A percentile compares a stretch with the other conserved stretches of the same genome.
Conservation (phyloP, 768 basidiomycete genomes). For the Hortiboletus flavorubellus region DNA sequence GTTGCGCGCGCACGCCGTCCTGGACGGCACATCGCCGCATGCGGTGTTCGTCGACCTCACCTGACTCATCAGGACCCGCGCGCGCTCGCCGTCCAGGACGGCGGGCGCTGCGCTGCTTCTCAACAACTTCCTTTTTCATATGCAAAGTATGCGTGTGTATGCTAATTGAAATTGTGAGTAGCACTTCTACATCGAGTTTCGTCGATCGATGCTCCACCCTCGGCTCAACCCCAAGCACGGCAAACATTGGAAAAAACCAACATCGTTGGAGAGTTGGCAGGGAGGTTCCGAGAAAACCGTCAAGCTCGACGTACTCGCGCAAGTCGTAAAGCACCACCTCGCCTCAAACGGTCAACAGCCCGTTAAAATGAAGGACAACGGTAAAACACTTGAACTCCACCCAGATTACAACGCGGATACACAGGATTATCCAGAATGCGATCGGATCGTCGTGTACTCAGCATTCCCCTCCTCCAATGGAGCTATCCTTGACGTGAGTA, state of each 20-base stretch:
- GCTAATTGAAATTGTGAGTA: not conserved
- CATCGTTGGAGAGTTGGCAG: too few relatives aligned
- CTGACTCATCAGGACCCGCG: too few relatives aligned
- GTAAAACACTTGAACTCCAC: not conserved
- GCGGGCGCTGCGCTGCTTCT: too few relatives aligned
- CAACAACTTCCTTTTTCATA: too few relatives aligned
- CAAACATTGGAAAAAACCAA: not conserved
- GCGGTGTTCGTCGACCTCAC: too few relatives aligned
- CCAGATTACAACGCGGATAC: too few relatives aligned
- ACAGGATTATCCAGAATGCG: not conserved
- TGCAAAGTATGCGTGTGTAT: too few relatives aligned
- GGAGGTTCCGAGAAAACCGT: not conserved
- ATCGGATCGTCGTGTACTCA: slow-evolving; percentile 12
- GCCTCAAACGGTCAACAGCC: not conserved
- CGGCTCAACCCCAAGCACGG: not conserved
- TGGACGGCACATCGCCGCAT: not conserved
- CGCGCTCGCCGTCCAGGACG: too few relatives aligned
- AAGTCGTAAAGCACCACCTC: not conserved
- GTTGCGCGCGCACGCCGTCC: not conserved
- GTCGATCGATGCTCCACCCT: slow-evolving; percentile 2
- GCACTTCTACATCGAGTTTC: slow-evolving; percentile 18
- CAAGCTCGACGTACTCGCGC: slow-evolving; percentile 7
- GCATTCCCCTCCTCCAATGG: slow-evolving; percentile 8
- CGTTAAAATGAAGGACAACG: not conserved
- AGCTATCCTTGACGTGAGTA: slow-evolving; percentile 1